A percentile compares a stretch with the other conserved stretches of the same genome.
phyloP scores from a whole-genome alignment of 2,329 filamentous ascomycete species.

The Beauveria bassiana region DNA sequence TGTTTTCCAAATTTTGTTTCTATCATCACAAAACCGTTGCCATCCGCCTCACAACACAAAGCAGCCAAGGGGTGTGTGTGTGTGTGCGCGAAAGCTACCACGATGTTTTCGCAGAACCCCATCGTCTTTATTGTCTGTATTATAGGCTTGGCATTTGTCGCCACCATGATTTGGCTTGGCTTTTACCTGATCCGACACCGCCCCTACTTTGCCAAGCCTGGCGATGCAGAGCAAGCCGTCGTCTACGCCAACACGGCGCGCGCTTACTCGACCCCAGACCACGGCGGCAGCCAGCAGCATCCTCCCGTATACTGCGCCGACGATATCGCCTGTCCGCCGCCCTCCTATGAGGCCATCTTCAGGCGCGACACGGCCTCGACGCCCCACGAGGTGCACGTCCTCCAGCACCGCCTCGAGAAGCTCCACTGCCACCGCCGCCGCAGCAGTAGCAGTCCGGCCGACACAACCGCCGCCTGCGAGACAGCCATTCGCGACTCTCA shows the following conservation, averaged over 20 bases:
- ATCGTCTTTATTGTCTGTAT: constrained; percentile 6
- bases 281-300: neutral
- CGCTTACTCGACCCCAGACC: neutral
- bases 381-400: neutral
- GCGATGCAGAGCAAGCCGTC: neutral
- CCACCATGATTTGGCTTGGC: neutral
- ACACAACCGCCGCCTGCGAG: neutral
- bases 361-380: neutral
- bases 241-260: neutral
- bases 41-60: neutral
- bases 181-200: neutral
- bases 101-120: neutral
- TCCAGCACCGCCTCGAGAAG: constrained; percentile 1
- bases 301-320: constrained; percentile 12
- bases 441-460: neutral
- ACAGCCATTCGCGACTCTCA: constrained; percentile 10
- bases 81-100: neutral
- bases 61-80: neutral
- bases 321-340: constrained; percentile 13
- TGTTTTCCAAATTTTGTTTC: neutral
- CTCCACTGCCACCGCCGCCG: neutral
- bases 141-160: neutral
- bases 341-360: constrained; percentile 10
- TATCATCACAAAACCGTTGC: neutral
- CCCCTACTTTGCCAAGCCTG: neutral